A percentile compares a stretch with the other conserved stretches of the same genome.
These are phyloP conservation scores for Dunaliella sp. DNA, from an alignment of 139 green algal genomes.

Conservation along the genomic window DNA sequence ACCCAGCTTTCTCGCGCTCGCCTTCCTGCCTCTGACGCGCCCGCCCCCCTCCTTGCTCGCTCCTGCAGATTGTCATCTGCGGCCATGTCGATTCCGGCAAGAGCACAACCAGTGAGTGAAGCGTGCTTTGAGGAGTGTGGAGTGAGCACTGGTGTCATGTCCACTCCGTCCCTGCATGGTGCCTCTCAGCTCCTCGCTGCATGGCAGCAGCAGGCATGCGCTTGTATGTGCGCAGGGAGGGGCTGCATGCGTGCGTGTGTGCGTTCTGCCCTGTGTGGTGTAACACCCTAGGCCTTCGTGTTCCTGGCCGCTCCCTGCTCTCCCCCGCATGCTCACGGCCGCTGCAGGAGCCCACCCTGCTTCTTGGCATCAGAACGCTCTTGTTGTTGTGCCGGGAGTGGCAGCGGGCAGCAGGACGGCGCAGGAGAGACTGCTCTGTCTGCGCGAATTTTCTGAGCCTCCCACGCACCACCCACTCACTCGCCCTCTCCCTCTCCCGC, in stretches of 20 bases:
- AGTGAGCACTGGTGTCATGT: not conserved
- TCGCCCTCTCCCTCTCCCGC: not conserved
- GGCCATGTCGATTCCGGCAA: conserved; percentile 91
- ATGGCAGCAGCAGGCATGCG: not conserved
- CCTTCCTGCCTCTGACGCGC: too few species aligned
- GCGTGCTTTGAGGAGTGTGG: not conserved
- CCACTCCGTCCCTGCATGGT: not conserved
- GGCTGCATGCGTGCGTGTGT: not conserved
- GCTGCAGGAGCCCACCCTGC: not conserved
- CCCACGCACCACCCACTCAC: too few species aligned
- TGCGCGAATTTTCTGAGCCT: too few species aligned
- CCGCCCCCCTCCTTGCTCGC: not conserved
- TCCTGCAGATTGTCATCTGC: conserved; percentile 50
- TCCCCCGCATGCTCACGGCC: not conserved
- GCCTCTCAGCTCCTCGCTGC: not conserved
- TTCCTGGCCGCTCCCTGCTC: too few species aligned
- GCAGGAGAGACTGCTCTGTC: too few species aligned
- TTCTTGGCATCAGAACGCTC: too few species aligned
- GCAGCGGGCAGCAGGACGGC: too few species aligned
- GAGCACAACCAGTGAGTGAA: conserved; percentile 35
- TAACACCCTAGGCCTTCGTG: too few species aligned
- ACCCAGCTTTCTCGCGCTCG: too few species aligned
- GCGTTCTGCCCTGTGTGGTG: too few species aligned
- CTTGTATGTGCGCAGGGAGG: not conserved
- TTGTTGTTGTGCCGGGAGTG: too few species aligned